Evolutionary conservation across 2,329 filamentous ascomycete species (phyloP).

Genomic region (Alternaria metachromatica): DNA sequence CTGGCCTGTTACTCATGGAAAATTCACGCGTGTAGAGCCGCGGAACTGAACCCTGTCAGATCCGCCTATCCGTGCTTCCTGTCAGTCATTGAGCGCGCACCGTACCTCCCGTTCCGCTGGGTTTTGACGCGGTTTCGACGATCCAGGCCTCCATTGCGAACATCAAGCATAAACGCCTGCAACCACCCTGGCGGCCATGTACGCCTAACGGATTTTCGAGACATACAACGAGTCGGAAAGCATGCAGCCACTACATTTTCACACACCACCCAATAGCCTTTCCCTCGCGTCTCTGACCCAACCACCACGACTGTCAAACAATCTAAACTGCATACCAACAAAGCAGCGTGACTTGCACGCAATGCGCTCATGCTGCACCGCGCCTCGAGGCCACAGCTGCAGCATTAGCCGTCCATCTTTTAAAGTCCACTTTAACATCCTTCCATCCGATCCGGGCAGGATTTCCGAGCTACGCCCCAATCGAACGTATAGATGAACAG

Average conservation of each 20-base stretch:
- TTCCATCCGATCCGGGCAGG: slow-evolving; percentile 12
- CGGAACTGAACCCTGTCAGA: slow-evolving; percentile 8
- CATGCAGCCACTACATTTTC: slow-evolving; percentile 10
- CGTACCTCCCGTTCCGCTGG: slow-evolving; percentile 18
- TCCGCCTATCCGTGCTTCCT: slow-evolving; percentile 9
- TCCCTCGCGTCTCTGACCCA: background rate
- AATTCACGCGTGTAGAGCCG: slow-evolving; percentile 6
- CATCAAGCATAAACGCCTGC: slow-evolving; percentile 1
- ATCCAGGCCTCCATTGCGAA: slow-evolving; percentile 1
- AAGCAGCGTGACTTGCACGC: slow-evolving; percentile 8
- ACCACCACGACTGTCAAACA: slow-evolving; percentile 1
- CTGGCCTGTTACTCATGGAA: slow-evolving; percentile 7
- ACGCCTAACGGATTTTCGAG: background rate
- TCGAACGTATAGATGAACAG: background rate
- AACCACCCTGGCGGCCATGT: background rate
- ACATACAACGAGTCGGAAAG: slow-evolving; percentile 1
- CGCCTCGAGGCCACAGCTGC: background rate
- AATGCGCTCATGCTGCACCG: slow-evolving; percentile 7
- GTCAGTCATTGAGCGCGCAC: slow-evolving; percentile 10
- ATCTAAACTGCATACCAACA: slow-evolving; percentile 8
- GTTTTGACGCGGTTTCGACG: slow-evolving; percentile 2
- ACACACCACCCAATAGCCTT: background rate
- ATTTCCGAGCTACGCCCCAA: slow-evolving; percentile 11
- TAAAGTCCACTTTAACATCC: slow-evolving; percentile 1
- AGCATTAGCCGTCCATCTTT: slow-evolving; percentile 12